Evolutionary conservation across 2,329 filamentous ascomycete species (phyloP).

Genomic region (Sporothrix humicola): DNA sequence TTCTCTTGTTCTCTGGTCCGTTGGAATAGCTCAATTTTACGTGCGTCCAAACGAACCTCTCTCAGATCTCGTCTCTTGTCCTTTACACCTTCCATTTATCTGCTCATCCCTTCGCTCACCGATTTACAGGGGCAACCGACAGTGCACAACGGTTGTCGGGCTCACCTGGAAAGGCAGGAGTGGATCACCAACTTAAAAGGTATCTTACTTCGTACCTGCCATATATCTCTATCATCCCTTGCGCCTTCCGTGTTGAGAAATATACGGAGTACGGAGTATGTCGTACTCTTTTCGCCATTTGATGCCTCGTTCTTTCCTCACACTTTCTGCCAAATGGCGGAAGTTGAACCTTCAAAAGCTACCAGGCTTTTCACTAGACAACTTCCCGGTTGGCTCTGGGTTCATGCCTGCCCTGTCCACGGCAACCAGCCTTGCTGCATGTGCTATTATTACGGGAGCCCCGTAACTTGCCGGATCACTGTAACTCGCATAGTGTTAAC

Average conservation of each 20-base stretch:
- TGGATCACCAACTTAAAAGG: background rate
- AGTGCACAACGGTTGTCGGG: conserved; percentile 26
- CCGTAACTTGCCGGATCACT: background rate
- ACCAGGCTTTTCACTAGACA: background rate
- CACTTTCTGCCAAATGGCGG: background rate
- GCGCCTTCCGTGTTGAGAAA: background rate
- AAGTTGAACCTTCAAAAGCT: background rate
- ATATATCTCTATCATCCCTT: conserved; percentile 5
- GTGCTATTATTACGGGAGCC: conserved; percentile 17
- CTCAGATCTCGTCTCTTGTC: background rate
- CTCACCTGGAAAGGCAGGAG: conserved; percentile 24
- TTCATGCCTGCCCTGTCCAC: conserved; percentile 6
- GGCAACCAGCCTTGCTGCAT: conserved; percentile 27
- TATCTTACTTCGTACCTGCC: background rate
- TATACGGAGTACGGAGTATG: too few species aligned
- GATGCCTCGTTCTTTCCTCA: background rate
- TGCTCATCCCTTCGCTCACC: background rate
- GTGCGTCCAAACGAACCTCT: background rate
- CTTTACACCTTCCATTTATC: background rate
- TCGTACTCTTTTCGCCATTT: background rate
- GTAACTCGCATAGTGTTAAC: background rate
- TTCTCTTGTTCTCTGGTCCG: background rate
- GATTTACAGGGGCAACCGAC: conserved; percentile 12
- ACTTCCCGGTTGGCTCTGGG: background rate
- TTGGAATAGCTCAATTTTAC: background rate